Evolutionary conservation across 257 asterid genomes (phyloP).

Genomic region (Ophiorrhiza pumila): DNA sequence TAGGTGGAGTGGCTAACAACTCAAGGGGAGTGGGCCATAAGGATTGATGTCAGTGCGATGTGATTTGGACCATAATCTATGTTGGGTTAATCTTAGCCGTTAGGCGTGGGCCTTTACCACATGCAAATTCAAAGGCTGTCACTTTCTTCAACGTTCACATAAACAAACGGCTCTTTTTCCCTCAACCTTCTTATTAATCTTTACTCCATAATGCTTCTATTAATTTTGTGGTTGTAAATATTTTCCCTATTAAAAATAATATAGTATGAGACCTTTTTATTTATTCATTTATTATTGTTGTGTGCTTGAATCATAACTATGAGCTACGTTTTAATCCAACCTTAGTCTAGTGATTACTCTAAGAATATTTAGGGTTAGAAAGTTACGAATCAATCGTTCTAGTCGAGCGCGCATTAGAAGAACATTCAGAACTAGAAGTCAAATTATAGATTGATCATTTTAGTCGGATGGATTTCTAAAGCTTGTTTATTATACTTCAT

Average conservation of each 20-base stretch:
- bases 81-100: slow-evolving; percentile 25
- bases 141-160: slow-evolving; percentile 37
- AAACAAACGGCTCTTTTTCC: slow-evolving; percentile 31
- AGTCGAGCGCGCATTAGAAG: too few relatives aligned
- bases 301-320: neutral
- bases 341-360: too few relatives aligned
- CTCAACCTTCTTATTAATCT: neutral
- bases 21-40: neutral
- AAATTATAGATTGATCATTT: too few relatives aligned
- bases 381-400: too few relatives aligned
- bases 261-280: too few relatives aligned
- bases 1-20: neutral
- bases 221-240: neutral
- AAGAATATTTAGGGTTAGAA: too few relatives aligned
- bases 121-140: slow-evolving; percentile 24
- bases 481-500: too few relatives aligned
- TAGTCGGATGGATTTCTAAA: too few relatives aligned
- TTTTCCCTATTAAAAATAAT: neutral
- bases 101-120: slow-evolving; percentile 25
- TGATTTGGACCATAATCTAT: slow-evolving; percentile 11
- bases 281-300: neutral
- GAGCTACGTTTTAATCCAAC: too few relatives aligned
- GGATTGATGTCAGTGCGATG: slow-evolving; percentile 18
- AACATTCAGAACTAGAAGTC: too few relatives aligned
- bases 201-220: too few relatives aligned